A percentile compares a stretch with the other conserved stretches of the same genome.
Conservation (phyloP, 192 early-diverging fungal genomes). For the Backusella mclennaniae region DNA sequence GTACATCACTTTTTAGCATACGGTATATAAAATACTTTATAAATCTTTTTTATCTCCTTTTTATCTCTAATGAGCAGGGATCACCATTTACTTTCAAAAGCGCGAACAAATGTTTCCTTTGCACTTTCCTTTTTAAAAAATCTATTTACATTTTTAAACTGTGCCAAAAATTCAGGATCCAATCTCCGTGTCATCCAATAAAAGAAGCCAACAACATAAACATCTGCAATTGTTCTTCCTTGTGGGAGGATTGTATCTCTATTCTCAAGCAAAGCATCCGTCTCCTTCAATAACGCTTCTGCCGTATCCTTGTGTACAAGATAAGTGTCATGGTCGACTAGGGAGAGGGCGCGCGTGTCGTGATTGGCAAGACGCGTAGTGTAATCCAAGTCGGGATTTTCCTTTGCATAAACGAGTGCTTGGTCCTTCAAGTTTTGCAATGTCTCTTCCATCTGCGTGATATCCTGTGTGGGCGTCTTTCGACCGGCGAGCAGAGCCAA, state of each 20-base stretch:
- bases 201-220: neutral
- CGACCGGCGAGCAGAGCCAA: neutral
- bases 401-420: neutral
- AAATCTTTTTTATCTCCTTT: neutral
- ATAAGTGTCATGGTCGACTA: neutral
- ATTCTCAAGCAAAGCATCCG: neutral
- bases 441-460: neutral
- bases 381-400: neutral
- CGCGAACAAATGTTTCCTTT: neutral
- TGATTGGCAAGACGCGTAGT: neutral
- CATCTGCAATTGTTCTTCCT: neutral
- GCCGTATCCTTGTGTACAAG: neutral
- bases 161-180: neutral
- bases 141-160: neutral
- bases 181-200: constrained; percentile 6
- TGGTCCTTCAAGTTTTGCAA: neutral
- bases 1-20: neutral
- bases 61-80: neutral
- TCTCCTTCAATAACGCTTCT: neutral
- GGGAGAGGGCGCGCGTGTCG: neutral
- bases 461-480: neutral
- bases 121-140: neutral
- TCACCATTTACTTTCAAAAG: neutral
- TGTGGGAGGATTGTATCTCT: neutral
- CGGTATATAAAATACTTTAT: too few species aligned